phyloP scores from a whole-genome alignment of 352 stramenopile genomes.

The Pythium pectinolyticum region DNA sequence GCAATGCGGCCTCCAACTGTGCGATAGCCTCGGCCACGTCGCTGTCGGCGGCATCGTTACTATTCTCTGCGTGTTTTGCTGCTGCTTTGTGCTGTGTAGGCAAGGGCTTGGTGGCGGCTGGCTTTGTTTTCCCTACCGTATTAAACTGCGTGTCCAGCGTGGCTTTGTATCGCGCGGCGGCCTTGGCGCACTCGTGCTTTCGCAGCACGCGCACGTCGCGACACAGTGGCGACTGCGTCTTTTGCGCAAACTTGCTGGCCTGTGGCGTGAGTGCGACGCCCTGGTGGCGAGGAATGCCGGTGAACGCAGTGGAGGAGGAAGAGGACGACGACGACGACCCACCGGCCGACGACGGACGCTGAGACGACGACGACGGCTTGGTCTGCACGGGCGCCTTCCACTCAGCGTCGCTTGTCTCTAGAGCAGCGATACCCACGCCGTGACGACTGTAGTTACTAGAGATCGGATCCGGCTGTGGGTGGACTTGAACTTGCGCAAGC shows the following conservation, averaged over 20 bases:
- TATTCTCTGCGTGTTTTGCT: background rate
- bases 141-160: constrained; percentile 32
- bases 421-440: background rate
- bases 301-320: constrained; percentile 15
- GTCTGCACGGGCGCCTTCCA: constrained; percentile 50
- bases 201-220: constrained; percentile 50
- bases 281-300: constrained; percentile 40
- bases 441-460: background rate
- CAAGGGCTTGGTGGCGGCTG: background rate
- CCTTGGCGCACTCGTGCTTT: constrained; percentile 42
- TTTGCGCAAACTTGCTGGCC: constrained; percentile 43
- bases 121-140: background rate
- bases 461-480: background rate
- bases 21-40: constrained; percentile 12
- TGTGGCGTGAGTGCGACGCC: constrained; percentile 49
- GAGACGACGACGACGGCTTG: background rate
- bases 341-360: constrained; percentile 14
- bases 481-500: background rate
- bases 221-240: constrained; percentile 36
- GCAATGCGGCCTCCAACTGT: constrained; percentile 17
- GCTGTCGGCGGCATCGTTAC: background rate
- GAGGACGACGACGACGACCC: constrained; percentile 1
- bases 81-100: no score
- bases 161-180: constrained; percentile 43
- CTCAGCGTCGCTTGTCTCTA: background rate